These are phyloP conservation scores for Bolboschoenus planiculmis DNA, from an alignment of 176 grass and related monocot genomes.

Conservation along the genomic window DNA sequence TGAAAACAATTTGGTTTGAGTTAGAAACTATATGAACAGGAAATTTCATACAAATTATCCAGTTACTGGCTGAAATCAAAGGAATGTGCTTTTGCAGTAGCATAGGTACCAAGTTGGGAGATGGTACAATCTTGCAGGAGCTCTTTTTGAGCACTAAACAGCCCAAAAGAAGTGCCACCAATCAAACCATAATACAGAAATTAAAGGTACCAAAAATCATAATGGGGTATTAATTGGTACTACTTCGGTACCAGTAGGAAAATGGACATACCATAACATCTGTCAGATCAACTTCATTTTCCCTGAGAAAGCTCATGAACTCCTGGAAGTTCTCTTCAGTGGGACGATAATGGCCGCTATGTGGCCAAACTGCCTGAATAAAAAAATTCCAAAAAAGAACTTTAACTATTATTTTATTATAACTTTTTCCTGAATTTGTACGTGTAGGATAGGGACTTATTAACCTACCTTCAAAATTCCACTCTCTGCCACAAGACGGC, in stretches of 20 bases:
- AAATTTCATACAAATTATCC: neutral
- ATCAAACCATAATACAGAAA: neutral
- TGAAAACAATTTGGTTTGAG: slow-evolving; percentile 4
- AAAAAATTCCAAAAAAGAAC: neutral
- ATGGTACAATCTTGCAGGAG: neutral
- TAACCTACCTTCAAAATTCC: slow-evolving; percentile 57
- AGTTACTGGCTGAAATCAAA: neutral
- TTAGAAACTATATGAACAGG: neutral
- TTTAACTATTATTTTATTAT: slow-evolving; percentile 10
- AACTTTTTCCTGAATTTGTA: neutral
- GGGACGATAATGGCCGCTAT: slow-evolving; percentile 79
- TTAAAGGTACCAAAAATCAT: neutral
- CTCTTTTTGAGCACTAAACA: neutral
- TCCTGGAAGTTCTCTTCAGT: slow-evolving; percentile 78
- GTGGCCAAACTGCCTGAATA: slow-evolving; percentile 81
- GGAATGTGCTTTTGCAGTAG: neutral
- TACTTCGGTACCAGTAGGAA: neutral
- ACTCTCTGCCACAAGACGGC: slow-evolving; percentile 55
- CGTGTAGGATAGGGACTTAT: neutral
- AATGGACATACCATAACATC: slow-evolving; percentile 49
- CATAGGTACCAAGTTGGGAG: neutral
- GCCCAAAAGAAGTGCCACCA: neutral
- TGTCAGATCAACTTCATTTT: slow-evolving; percentile 55
- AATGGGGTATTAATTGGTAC: neutral
- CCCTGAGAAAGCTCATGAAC: slow-evolving; percentile 68